These are phyloP conservation scores for Malassezia globosa DNA, from an alignment of 1,284 basidiomycete species.

Conservation along the genomic window DNA sequence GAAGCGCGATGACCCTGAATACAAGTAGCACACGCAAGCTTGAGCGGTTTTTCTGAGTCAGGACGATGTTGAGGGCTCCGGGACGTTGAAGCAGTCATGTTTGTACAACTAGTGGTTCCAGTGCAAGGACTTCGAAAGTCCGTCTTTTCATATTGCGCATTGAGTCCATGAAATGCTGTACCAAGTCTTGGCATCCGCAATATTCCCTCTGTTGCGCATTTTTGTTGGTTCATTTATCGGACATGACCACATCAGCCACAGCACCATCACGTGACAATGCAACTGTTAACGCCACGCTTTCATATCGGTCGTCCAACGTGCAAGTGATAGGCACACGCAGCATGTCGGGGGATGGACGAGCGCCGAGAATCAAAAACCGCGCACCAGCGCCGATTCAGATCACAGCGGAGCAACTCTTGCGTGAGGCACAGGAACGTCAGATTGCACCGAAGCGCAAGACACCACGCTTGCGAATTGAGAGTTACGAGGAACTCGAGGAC, in stretches of 20 bases:
- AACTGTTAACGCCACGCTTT: too few relatives aligned
- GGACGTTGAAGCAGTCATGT: too few relatives aligned
- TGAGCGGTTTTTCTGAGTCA: constrained; percentile 13
- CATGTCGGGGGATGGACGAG: constrained; percentile 30
- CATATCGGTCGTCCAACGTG: not conserved
- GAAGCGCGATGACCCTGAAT: constrained; percentile 39
- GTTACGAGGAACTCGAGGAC: constrained; percentile 92
- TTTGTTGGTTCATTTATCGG: not conserved
- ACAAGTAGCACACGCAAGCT: constrained; percentile 38
- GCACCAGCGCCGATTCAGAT: constrained; percentile 90
- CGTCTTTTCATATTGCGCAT: too few relatives aligned
- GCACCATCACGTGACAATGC: too few relatives aligned
- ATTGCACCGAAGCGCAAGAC: constrained; percentile 63
- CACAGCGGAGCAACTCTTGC: constrained; percentile 90
- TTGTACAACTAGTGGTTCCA: too few relatives aligned
- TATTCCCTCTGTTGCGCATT: not conserved
- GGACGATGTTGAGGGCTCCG: too few relatives aligned
- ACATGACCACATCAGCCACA: too few relatives aligned
- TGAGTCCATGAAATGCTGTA: not conserved
- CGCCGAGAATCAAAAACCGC: constrained; percentile 73
- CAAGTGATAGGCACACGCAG: not conserved
- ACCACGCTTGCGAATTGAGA: constrained; percentile 57
- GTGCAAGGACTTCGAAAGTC: too few relatives aligned
- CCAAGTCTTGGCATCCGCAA: constrained; percentile 1
- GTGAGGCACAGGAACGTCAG: constrained; percentile 95